Evolutionary conservation across 345 rosid species (phyloP).

Genomic region (Arabidopsis arenosa): DNA sequence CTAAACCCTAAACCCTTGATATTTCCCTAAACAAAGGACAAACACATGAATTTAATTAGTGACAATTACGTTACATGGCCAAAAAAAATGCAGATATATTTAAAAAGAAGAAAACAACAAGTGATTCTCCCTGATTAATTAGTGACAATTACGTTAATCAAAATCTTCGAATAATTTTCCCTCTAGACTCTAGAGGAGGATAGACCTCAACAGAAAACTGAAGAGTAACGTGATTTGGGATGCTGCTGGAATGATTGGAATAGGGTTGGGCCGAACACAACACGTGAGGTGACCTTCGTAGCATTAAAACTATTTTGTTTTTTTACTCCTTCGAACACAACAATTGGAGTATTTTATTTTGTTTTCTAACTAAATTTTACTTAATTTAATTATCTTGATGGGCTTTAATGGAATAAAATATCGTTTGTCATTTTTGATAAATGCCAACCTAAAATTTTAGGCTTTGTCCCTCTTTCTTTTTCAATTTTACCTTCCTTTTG

Average conservation of each 20-base stretch:
- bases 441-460: conserved; percentile 4
- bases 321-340: too few relatives aligned
- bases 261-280: conserved; percentile 22
- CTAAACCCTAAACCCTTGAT: too few relatives aligned
- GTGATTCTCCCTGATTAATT: too few relatives aligned
- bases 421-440: conserved; percentile 17
- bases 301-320: conserved; percentile 8
- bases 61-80: too few relatives aligned
- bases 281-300: conserved; percentile 32
- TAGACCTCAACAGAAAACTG: too few relatives aligned
- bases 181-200: background rate
- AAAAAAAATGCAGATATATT: too few relatives aligned
- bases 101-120: too few relatives aligned
- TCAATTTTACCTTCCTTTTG: conserved; percentile 6
- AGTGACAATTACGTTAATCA: too few relatives aligned
- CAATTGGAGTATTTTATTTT: background rate
- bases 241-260: conserved; percentile 3
- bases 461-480: background rate
- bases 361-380: background rate
- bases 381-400: conserved; percentile 12
- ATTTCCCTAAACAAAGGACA: too few relatives aligned
- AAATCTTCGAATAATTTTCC: too few relatives aligned
- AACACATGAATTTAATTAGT: too few relatives aligned
- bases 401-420: background rate
- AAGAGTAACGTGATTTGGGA: background rate